Conservation (phyloP, 2,329 filamentous ascomycete genomes). For the Ceratocystiopsis sp. region DNA sequence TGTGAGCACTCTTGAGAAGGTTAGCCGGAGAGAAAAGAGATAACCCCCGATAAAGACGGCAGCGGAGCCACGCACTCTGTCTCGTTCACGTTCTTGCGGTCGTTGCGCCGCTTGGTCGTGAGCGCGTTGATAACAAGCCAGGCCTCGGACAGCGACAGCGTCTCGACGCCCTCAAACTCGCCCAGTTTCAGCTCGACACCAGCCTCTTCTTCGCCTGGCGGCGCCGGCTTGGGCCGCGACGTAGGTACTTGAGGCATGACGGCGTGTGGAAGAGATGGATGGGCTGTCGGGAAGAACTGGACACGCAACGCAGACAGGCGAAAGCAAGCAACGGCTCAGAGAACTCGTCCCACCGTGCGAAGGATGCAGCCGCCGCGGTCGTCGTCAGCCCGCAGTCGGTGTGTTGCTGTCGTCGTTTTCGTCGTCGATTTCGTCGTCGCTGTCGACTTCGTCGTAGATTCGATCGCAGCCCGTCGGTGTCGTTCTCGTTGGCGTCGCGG, state of each 20-base stretch:
- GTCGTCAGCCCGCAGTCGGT: too few relatives aligned
- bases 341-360: too few relatives aligned
- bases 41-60: too few relatives aligned
- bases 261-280: background rate
- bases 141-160: constrained; percentile 82
- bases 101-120: constrained; percentile 60
- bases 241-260: constrained; percentile 29
- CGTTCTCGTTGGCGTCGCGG: too few relatives aligned
- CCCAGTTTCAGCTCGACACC: constrained; percentile 67
- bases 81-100: constrained; percentile 68
- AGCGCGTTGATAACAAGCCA: constrained; percentile 83
- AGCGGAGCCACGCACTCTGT: constrained; percentile 42
- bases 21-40: too few relatives aligned
- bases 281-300: too few relatives aligned
- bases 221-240: constrained; percentile 50
- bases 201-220: constrained; percentile 75
- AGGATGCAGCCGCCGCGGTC: too few relatives aligned
- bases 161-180: constrained; percentile 84
- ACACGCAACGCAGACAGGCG: too few relatives aligned
- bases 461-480: too few relatives aligned
- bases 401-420: too few relatives aligned
- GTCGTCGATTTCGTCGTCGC: too few relatives aligned
- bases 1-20: constrained; percentile 48
- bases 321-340: background rate
- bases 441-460: too few relatives aligned